phyloP scores from a whole-genome alignment of 345 rosid genomes.

The Adansonia digitata region DNA sequence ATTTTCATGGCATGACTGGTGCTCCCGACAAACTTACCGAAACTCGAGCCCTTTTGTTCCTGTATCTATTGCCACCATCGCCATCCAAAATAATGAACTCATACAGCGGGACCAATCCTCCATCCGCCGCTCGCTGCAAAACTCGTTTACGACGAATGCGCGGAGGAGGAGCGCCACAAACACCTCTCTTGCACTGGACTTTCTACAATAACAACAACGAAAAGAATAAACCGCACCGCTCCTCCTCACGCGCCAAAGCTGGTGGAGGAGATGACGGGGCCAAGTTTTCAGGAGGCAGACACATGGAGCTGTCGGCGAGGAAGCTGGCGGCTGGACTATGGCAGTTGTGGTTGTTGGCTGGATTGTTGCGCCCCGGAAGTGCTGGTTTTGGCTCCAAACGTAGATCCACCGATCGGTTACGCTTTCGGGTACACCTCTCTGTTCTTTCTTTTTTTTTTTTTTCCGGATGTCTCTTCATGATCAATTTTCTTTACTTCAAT shows the following conservation, averaged over 20 bases:
- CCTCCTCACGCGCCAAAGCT: neutral
- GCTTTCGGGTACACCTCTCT: slow-evolving; percentile 12
- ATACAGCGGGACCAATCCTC: slow-evolving; percentile 3
- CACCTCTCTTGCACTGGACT: slow-evolving; percentile 24
- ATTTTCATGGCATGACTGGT: neutral
- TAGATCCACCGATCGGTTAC: slow-evolving; percentile 15
- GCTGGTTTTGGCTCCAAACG: slow-evolving; percentile 3
- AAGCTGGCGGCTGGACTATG: slow-evolving; percentile 35
- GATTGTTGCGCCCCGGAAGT: neutral
- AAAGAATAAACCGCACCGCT: neutral
- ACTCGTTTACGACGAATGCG: slow-evolving; percentile 3
- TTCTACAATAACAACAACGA: neutral
- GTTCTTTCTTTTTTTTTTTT: neutral
- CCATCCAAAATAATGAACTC: slow-evolving; percentile 26
- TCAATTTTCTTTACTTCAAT: neutral
- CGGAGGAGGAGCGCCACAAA: slow-evolving; percentile 10
- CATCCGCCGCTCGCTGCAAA: slow-evolving; percentile 1
- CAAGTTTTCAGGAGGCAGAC: neutral
- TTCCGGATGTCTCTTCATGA: neutral
- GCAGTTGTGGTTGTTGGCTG: slow-evolving; percentile 13
- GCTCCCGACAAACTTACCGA: neutral
- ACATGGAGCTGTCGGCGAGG: slow-evolving; percentile 26
- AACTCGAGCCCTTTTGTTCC: neutral
- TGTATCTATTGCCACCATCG: neutral
- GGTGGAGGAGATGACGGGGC: neutral